These are phyloP conservation scores for Vaccinium vitisidaea DNA, from an alignment of 148 eudicot genomes.

Conservation along the genomic window DNA sequence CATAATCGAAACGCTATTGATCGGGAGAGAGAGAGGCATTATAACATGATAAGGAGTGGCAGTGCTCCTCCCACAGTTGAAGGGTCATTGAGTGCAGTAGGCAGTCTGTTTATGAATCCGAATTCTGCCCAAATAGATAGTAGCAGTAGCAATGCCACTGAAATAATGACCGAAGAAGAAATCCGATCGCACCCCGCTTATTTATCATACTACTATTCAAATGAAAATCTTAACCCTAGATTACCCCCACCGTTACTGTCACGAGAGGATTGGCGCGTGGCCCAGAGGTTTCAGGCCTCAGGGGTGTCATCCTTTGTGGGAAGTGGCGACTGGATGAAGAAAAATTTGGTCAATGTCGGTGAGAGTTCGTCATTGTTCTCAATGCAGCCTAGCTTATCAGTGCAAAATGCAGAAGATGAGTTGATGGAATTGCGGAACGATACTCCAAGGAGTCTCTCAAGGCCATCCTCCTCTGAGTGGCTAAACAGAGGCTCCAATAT, in stretches of 20 bases:
- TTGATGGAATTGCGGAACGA: conserved; percentile 33
- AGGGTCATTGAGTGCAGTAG: conserved; percentile 50
- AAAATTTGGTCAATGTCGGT: conserved; percentile 19
- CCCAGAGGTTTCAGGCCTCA: conserved; percentile 43
- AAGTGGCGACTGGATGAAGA: conserved; percentile 31
- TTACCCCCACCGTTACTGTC: conserved; percentile 59
- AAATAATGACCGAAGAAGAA: conserved; percentile 47
- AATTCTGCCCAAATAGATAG: conserved; percentile 15
- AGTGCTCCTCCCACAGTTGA: conserved; percentile 69
- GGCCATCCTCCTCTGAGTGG: conserved; percentile 36
- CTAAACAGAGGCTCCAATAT: conserved; percentile 29
- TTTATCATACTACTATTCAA: conserved; percentile 53
- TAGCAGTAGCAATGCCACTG: conserved; percentile 18
- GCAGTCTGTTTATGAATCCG: conserved; percentile 31
- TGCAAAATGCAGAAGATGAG: conserved; percentile 33
- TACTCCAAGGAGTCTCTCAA: conserved; percentile 26
- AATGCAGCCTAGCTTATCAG: conserved; percentile 39
- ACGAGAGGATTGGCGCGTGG: conserved; percentile 62
- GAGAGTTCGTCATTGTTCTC: conserved; percentile 38
- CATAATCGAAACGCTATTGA: conserved; percentile 21
- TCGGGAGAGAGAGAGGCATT: conserved; percentile 34
- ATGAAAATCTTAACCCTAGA: conserved; percentile 52
- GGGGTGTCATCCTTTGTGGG: conserved; percentile 37
- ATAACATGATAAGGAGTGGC: conserved; percentile 53
- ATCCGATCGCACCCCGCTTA: conserved; percentile 60